Percentiles rank a stretch among this genome's conserved stretches.
Evolutionary conservation across 139 green algal genomes (phyloP).

Genomic region (Coccomyxa sp.): DNA sequence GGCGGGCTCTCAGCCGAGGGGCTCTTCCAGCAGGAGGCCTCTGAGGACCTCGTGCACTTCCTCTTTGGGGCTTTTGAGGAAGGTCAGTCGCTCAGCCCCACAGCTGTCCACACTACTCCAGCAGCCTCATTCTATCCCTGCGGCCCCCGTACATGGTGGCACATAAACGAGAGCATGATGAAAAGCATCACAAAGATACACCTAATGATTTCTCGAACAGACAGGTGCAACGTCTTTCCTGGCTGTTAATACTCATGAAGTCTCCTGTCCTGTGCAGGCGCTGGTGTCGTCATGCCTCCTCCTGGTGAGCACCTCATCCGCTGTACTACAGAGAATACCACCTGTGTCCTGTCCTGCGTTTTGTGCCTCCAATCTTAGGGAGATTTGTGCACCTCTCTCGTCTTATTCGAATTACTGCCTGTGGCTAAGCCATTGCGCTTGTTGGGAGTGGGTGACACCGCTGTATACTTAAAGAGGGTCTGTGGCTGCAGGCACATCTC

Average conservation of each 20-base stretch:
- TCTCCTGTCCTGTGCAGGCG: constrained; percentile 1
- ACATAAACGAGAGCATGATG: neutral
- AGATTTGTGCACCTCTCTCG: neutral
- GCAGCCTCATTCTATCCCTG: neutral
- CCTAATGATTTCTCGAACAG: neutral
- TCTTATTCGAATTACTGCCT: neutral
- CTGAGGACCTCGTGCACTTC: constrained; percentile 22
- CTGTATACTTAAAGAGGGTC: neutral
- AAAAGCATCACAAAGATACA: neutral
- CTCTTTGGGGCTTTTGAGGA: constrained; percentile 22
- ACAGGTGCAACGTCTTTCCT: neutral
- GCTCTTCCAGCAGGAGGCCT: constrained; percentile 21
- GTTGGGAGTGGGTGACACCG: neutral
- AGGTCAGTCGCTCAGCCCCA: neutral
- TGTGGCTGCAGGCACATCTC: constrained; percentile 6
- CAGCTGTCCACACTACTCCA: neutral
- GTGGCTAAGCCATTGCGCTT: neutral
- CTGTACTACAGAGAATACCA: no score
- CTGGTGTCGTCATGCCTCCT: constrained; percentile 10
- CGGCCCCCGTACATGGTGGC: neutral
- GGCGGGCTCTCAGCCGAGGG: constrained; percentile 8
- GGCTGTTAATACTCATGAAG: neutral
- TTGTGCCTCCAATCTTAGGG: neutral
- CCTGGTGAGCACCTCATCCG: neutral
- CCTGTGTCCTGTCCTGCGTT: no score